Percentiles rank a stretch among this genome's conserved stretches.
Conservation (phyloP, 768 basidiomycete species). For the Boletus speciosus region DNA sequence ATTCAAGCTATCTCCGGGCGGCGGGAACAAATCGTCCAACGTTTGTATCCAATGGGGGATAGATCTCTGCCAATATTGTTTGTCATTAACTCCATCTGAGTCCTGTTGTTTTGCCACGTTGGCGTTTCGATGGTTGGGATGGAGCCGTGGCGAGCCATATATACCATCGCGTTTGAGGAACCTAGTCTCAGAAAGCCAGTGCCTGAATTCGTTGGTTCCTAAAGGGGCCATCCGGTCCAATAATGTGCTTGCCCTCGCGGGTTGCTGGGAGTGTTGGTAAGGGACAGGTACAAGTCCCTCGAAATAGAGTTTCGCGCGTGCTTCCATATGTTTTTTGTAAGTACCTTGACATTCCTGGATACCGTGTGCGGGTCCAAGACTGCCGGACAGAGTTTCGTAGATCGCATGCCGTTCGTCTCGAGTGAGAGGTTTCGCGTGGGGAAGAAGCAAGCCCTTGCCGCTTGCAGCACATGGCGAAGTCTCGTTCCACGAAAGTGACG, state of each 20-base stretch:
- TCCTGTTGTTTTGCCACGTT: slow-evolving; percentile 11
- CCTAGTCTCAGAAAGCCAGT: slow-evolving; percentile 30
- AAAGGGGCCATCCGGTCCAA: slow-evolving; percentile 14
- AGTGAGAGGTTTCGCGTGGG: slow-evolving; percentile 33
- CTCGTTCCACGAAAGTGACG: slow-evolving; percentile 11
- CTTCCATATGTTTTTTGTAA: slow-evolving; percentile 51
- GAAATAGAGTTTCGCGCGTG: slow-evolving; percentile 45
- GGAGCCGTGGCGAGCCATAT: slow-evolving; percentile 11
- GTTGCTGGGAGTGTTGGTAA: slow-evolving; percentile 14
- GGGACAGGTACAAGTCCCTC: slow-evolving; percentile 35
- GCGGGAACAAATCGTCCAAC: slow-evolving; percentile 29
- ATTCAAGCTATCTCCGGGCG: slow-evolving; percentile 1
- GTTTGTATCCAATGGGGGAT: slow-evolving; percentile 10
- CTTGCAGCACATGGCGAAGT: slow-evolving; percentile 21
- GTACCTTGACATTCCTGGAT: slow-evolving; percentile 51
- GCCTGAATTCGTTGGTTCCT: slow-evolving; percentile 27
- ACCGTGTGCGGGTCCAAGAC: slow-evolving; percentile 43
- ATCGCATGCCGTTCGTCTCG: slow-evolving; percentile 46
- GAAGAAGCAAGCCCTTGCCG: slow-evolving; percentile 13
- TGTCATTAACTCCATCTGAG: slow-evolving; percentile 1
- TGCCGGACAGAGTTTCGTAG: slow-evolving; percentile 49
- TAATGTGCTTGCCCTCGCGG: slow-evolving; percentile 2
- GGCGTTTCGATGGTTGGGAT: slow-evolving; percentile 10
- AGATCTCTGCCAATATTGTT: slow-evolving; percentile 6
- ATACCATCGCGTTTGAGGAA: slow-evolving; percentile 21